Evolutionary conservation across 345 rosid species (phyloP).

Genomic region (Camelina hispida): DNA sequence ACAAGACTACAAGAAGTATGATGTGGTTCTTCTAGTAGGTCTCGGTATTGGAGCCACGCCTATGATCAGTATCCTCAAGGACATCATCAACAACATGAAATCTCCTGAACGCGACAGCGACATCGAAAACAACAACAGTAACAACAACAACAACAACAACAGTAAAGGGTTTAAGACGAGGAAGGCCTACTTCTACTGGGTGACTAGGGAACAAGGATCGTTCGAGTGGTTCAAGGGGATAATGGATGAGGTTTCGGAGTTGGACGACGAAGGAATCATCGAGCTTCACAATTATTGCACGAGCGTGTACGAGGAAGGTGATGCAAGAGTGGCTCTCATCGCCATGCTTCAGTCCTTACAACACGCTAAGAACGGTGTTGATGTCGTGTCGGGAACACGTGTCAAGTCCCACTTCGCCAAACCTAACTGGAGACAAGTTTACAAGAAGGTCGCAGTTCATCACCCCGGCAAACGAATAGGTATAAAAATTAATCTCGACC

Average conservation of each 20-base stretch:
- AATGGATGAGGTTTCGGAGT: constrained; percentile 86
- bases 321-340: constrained; percentile 84
- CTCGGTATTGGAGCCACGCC: constrained; percentile 96
- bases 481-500: constrained; percentile 36
- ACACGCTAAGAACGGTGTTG: constrained; percentile 88
- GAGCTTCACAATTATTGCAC: constrained; percentile 92
- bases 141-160: constrained; percentile 37
- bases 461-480: constrained; percentile 69
- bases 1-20: constrained; percentile 92
- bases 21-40: constrained; percentile 82
- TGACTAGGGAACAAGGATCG: constrained; percentile 90
- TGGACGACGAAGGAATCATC: constrained; percentile 70
- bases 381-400: constrained; percentile 83
- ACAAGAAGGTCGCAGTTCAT: constrained; percentile 69
- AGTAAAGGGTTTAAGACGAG: constrained; percentile 56
- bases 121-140: constrained; percentile 43
- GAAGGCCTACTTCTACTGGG: constrained; percentile 95
- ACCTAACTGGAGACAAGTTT: constrained; percentile 92
- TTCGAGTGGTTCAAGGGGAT: constrained; percentile 96
- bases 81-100: constrained; percentile 82
- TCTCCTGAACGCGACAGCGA: constrained; percentile 34
- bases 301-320: constrained; percentile 94
- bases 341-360: constrained; percentile 86
- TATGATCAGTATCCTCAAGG: constrained; percentile 89
- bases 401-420: constrained; percentile 89